phyloP scores from a whole-genome alignment of 2,329 filamentous ascomycete genomes.

The Teratosphaeriaceae sp. region DNA sequence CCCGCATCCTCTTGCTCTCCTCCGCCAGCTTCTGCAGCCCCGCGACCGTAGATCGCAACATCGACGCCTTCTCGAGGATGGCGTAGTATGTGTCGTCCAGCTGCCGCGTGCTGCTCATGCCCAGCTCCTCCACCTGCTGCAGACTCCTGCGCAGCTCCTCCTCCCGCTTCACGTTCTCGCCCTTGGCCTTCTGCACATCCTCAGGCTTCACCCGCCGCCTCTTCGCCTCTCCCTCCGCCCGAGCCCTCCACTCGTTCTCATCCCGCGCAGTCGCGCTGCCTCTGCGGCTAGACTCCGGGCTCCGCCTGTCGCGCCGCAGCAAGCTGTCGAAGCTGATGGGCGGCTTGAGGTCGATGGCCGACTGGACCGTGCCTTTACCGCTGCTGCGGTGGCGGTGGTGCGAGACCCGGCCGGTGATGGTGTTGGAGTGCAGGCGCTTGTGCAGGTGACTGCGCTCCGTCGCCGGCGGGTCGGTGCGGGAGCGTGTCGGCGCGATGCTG shows the following conservation, averaged over 20 bases:
- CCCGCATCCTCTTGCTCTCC: slow-evolving; percentile 43
- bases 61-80: slow-evolving; percentile 60
- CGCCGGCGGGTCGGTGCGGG: slow-evolving; percentile 10
- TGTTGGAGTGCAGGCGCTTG: slow-evolving; percentile 11
- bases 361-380: slow-evolving; percentile 38
- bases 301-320: slow-evolving; percentile 30
- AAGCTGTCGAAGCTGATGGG: slow-evolving; percentile 39
- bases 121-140: slow-evolving; percentile 44
- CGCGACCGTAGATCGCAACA: slow-evolving; percentile 57
- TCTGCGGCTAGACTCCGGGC: slow-evolving; percentile 15
- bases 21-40: slow-evolving; percentile 61
- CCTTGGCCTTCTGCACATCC: slow-evolving; percentile 34
- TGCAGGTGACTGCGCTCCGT: slow-evolving; percentile 7
- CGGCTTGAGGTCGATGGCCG: slow-evolving; percentile 38
- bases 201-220: slow-evolving; percentile 28
- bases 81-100: slow-evolving; percentile 71
- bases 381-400: slow-evolving; percentile 4
- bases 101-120: slow-evolving; percentile 55
- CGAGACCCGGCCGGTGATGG: slow-evolving; percentile 5
- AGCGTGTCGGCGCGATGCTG: slow-evolving; percentile 7
- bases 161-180: slow-evolving; percentile 33
- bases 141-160: slow-evolving; percentile 35
- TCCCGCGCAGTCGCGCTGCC: slow-evolving; percentile 13
- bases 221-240: slow-evolving; percentile 11
- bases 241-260: slow-evolving; percentile 10